Evolutionary conservation across 306 rosid genomes (phyloP).

Genomic region (Castanea crenata): DNA sequence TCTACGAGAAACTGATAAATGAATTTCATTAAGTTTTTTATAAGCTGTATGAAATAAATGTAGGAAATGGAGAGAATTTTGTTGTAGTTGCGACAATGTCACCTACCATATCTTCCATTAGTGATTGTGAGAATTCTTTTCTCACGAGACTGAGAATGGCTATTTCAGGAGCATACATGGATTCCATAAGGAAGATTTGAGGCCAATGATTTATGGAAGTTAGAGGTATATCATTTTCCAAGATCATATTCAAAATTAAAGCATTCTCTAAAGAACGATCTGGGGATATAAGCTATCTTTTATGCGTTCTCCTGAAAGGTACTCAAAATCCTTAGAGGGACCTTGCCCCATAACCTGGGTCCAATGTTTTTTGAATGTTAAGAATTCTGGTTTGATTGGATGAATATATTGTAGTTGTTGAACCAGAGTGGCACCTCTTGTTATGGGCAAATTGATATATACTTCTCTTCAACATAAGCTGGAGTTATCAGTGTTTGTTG

Average conservation of each 20-base stretch:
- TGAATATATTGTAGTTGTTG: neutral
- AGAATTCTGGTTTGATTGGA: neutral
- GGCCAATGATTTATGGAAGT: neutral
- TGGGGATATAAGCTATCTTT: no score
- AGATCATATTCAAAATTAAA: no score
- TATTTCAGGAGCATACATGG: conserved; percentile 53
- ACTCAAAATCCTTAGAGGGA: neutral
- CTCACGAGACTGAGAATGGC: conserved; percentile 41
- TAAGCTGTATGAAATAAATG: conserved; percentile 64
- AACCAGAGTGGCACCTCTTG: neutral
- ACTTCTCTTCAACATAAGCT: neutral
- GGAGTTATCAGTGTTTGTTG: neutral
- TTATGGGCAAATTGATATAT: neutral
- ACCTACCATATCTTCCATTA: conserved; percentile 24
- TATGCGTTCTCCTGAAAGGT: no score
- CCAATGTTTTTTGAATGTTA: neutral
- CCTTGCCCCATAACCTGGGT: neutral
- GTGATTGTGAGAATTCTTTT: conserved; percentile 40
- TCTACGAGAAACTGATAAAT: conserved; percentile 40
- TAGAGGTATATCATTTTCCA: neutral
- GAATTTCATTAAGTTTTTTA: conserved; percentile 47
- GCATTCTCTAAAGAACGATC: no score
- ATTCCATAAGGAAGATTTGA: conserved; percentile 46
- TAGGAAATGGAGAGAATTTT: conserved; percentile 73
- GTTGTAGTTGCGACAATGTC: conserved; percentile 56